Evolutionary conservation across 441 rosid species (phyloP).

Genomic region (Gossypium davidsonii): DNA sequence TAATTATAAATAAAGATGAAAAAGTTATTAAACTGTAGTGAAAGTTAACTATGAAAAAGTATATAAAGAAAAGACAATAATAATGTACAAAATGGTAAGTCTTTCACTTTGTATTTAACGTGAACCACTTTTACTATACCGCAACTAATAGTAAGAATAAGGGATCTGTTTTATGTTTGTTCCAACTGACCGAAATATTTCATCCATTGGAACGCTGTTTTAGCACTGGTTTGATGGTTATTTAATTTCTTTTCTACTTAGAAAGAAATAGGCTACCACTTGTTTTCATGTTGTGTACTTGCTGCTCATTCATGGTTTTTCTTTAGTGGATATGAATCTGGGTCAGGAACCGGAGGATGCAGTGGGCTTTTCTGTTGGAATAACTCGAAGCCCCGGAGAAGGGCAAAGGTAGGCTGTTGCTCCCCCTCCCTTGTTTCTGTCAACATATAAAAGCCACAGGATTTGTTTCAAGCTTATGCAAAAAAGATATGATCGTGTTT

Average conservation of each 20-base stretch:
- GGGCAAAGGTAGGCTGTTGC: constrained; percentile 50
- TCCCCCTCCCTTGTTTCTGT: neutral
- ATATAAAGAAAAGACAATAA: too few species aligned
- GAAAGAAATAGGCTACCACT: neutral
- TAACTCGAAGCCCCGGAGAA: constrained; percentile 33
- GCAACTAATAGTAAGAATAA: neutral
- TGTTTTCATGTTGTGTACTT: neutral
- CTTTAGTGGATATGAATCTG: constrained; percentile 80
- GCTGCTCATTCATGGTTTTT: constrained; percentile 20
- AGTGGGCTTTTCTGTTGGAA: constrained; percentile 83
- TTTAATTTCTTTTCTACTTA: neutral
- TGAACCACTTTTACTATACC: neutral
- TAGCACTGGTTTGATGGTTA: neutral
- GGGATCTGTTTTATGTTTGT: neutral
- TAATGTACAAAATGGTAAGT: too few species aligned
- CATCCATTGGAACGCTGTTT: neutral
- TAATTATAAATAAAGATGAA: too few species aligned
- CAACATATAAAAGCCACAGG: neutral
- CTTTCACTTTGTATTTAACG: neutral
- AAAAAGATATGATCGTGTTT: constrained; percentile 5
- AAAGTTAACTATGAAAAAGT: too few species aligned
- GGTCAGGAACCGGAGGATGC: constrained; percentile 73
- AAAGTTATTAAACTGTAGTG: too few species aligned
- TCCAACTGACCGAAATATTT: neutral
- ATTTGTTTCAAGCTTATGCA: neutral